Evolutionary conservation across 768 basidiomycete genomes (phyloP), one percentile per base, ranked within the genome.

Genomic region (Collybiopsis confluens): DNA sequence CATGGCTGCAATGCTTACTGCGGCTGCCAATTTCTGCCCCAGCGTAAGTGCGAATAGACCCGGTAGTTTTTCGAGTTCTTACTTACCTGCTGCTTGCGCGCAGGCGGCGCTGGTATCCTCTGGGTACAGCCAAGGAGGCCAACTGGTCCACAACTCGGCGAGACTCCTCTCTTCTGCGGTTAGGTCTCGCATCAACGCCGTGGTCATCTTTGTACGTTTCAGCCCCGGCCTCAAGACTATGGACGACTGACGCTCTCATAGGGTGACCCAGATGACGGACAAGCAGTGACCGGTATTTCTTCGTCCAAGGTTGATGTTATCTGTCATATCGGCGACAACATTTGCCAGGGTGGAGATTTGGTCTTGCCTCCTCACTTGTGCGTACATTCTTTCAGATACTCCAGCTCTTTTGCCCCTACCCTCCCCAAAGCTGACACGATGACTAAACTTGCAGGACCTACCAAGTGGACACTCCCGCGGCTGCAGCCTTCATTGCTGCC

Each of bases 101-200:
- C n/a, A 56, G 52, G 54, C 64, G 1, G 55, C 52, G 20, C 54
- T 65, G 24, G 60, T 68, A 16, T 45, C 63, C 11, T 58, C 61
- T 40, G 66, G 66, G 11, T 67, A 66, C 42, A 55, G 54, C 16
- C 62, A 63, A 45, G 62, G 60, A 11, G 62, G 55, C 16, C 72
- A 74, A 54, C 65, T 75, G 1, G 68, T 69, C 4, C 73, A 74
- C 51, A 64, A 70, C 9, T 70, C 73, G 15, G 72, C 70, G 18
- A 59, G 59, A 7, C 53, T 61, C 53, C 64, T 75, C 28, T 70
- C 73, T 2, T 43, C 68, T 11, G 26, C 60, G 1, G 57, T 68
- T 16, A 58, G 60, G 23, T 35, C 58, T 26, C 64, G 65, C 15
- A 61, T 72, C 57, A 62, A 58, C 26, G 69, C 66, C 13, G 65